Percentiles rank a stretch among this genome's conserved stretches.
Evolutionary conservation across 2,329 filamentous ascomycete species (phyloP).

Genomic region (Magnaporthales sp.): DNA sequence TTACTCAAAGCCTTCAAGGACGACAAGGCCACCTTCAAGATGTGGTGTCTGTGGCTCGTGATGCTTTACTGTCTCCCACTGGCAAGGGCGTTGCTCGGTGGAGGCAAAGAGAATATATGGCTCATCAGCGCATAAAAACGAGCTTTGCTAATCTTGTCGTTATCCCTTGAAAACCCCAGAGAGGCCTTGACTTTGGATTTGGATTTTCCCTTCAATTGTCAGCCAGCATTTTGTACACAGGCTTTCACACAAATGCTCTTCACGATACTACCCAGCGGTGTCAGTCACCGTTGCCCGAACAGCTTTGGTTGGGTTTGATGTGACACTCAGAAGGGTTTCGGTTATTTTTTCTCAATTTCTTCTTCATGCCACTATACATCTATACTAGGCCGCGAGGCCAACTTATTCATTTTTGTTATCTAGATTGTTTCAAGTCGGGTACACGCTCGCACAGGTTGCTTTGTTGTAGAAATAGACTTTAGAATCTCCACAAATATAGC

Average conservation of each 20-base stretch:
- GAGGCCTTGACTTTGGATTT: too few relatives aligned
- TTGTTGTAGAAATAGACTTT: neutral
- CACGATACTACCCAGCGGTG: too few relatives aligned
- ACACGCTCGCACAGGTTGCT: neutral
- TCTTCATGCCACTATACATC: neutral
- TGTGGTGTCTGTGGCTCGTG: slow-evolving; percentile 5
- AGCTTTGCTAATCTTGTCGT: too few relatives aligned
- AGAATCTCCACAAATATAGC: slow-evolving; percentile 56
- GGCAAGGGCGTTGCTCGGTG: neutral
- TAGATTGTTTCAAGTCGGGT: neutral
- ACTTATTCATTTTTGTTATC: neutral
- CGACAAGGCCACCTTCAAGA: slow-evolving; percentile 1
- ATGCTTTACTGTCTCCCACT: slow-evolving; percentile 3
- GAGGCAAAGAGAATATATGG: neutral
- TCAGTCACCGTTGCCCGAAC: too few relatives aligned
- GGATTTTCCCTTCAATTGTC: too few relatives aligned
- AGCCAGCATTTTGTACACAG: too few relatives aligned
- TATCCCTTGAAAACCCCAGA: too few relatives aligned
- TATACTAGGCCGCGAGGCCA: neutral
- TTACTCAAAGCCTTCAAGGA: neutral
- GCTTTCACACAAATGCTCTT: too few relatives aligned
- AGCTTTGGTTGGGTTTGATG: too few relatives aligned
- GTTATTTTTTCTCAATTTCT: neutral
- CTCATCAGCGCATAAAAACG: too few relatives aligned
- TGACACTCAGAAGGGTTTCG: too few relatives aligned